These are phyloP conservation scores for Peronospora belbahrii DNA, from an alignment of 352 stramenopile species.

Conservation along the genomic window DNA sequence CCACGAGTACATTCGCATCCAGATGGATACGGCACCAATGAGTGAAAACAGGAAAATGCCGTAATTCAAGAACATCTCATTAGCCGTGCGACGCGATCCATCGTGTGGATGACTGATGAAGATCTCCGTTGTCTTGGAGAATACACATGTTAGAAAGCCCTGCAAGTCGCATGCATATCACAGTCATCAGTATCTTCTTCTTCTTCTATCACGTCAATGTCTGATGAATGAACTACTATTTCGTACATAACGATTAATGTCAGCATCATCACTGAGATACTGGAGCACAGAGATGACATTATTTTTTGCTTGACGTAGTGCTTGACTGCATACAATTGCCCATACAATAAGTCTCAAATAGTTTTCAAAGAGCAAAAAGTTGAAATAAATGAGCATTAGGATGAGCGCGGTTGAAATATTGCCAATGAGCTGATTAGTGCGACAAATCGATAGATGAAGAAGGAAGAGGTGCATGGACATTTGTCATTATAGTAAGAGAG, in stretches of 20 bases:
- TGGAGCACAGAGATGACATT: slow-evolving; percentile 75
- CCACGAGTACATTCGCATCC: slow-evolving; percentile 80
- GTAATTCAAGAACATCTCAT: slow-evolving; percentile 85
- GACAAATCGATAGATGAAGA: too few relatives aligned
- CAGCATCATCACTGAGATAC: slow-evolving; percentile 75
- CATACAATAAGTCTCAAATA: slow-evolving; percentile 84
- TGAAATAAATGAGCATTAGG: slow-evolving; percentile 84
- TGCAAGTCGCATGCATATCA: too few relatives aligned
- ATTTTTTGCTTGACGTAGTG: slow-evolving; percentile 79
- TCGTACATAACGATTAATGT: slow-evolving; percentile 59
- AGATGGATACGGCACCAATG: slow-evolving; percentile 78
- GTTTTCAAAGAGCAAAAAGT: slow-evolving; percentile 87
- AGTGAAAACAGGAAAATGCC: slow-evolving; percentile 82
- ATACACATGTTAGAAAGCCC: slow-evolving; percentile 73
- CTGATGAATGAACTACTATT: too few relatives aligned
- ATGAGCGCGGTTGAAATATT: slow-evolving; percentile 85
- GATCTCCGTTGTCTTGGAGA: slow-evolving; percentile 71
- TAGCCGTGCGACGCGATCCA: slow-evolving; percentile 50
- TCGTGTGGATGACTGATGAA: slow-evolving; percentile 68
- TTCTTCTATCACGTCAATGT: too few relatives aligned
- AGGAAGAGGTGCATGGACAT: too few relatives aligned
- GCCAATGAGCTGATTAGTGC: slow-evolving; percentile 75
- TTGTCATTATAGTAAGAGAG: too few relatives aligned
- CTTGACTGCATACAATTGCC: slow-evolving; percentile 81
- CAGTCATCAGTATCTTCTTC: too few relatives aligned